These are phyloP conservation scores for Gremmenia infestans DNA, from an alignment of 2,329 filamentous ascomycete genomes.

Conservation along the genomic window DNA sequence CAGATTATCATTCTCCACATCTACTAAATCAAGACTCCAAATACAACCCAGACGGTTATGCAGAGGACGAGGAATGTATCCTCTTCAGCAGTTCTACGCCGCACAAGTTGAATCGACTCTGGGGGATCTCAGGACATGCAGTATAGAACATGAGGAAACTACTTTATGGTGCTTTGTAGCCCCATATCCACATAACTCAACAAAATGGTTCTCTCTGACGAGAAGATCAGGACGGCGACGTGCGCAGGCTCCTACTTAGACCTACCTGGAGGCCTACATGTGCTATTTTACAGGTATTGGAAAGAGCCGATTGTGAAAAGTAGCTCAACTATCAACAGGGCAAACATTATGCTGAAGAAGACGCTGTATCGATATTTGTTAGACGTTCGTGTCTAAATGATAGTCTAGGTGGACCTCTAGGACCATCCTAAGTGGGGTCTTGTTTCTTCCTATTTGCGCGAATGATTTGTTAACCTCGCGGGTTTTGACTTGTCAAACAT, in stretches of 20 bases:
- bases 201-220: slow-evolving; percentile 9
- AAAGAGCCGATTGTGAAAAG: slow-evolving; percentile 17
- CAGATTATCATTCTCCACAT: slow-evolving; percentile 19
- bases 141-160: slow-evolving; percentile 20
- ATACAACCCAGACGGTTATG: slow-evolving; percentile 17
- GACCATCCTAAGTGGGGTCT: not conserved
- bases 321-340: slow-evolving; percentile 15
- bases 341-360: slow-evolving; percentile 20
- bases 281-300: slow-evolving; percentile 19
- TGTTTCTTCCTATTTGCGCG: not conserved
- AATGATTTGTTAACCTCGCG: not conserved
- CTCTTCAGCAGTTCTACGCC: not conserved
- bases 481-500: not conserved
- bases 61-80: slow-evolving; percentile 13
- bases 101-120: not conserved
- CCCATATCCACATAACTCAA: slow-evolving; percentile 15
- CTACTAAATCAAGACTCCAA: slow-evolving; percentile 15
- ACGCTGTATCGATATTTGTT: slow-evolving; percentile 2
- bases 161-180: slow-evolving; percentile 14
- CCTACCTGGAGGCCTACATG: slow-evolving; percentile 13
- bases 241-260: slow-evolving; percentile 1
- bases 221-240: slow-evolving; percentile 17
- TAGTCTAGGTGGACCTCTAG: not conserved
- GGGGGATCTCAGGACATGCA: not conserved
- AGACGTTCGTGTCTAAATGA: not conserved